These are phyloP conservation scores for Platanus orientalis DNA, from an alignment of 164 flowering plant species.

Conservation along the genomic window DNA sequence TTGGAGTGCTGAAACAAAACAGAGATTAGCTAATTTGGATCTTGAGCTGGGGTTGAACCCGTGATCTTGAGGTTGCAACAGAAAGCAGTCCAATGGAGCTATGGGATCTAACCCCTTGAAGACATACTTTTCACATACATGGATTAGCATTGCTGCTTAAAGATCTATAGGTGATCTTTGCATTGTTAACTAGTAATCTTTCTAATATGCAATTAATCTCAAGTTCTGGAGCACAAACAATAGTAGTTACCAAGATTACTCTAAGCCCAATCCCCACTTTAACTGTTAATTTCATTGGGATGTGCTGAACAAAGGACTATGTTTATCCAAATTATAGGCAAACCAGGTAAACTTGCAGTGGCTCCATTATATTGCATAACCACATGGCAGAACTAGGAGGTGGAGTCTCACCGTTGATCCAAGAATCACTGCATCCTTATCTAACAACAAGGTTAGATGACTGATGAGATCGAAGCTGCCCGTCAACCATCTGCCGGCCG, in stretches of 20 bases:
- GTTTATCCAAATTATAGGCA: no score
- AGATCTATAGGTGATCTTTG: background rate
- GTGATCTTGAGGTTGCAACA: background rate
- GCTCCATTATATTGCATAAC: background rate
- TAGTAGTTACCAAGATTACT: no score
- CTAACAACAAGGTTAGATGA: conserved; percentile 67
- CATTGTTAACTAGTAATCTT: background rate
- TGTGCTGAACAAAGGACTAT: no score
- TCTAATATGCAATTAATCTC: no score
- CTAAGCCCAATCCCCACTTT: no score
- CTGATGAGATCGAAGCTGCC: conserved; percentile 75
- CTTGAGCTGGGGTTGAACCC: background rate
- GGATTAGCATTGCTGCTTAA: background rate
- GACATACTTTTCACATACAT: background rate
- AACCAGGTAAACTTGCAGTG: no score
- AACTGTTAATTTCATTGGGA: no score
- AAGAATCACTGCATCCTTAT: conserved; percentile 61
- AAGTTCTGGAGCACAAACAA: no score
- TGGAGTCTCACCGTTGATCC: conserved; percentile 50
- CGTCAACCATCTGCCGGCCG: conserved; percentile 73
- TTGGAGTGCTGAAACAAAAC: conserved; percentile 40
- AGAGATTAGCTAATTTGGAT: background rate
- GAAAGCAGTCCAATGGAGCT: background rate
- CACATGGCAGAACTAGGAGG: background rate
- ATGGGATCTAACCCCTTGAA: background rate